Percentiles rank a stretch among this genome's conserved stretches.
These are phyloP conservation scores for bread wheat (Triticum aestivum) DNA, from an alignment of 176 grass and related monocot genomes.

Conservation along the genomic window DNA sequence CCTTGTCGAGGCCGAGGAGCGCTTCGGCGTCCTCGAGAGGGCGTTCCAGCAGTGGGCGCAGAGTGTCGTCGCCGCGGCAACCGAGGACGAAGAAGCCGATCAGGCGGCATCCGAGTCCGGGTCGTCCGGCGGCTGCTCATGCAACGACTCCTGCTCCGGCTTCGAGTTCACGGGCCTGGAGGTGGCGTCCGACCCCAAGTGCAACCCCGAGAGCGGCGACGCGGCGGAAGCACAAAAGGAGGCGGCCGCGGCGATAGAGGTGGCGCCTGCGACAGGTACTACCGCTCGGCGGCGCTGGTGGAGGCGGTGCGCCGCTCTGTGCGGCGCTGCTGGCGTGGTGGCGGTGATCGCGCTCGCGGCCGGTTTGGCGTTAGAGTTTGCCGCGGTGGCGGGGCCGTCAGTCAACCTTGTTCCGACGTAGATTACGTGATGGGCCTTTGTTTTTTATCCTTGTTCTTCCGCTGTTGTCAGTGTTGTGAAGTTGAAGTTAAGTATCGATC, in stretches of 20 bases:
- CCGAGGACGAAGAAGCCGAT: neutral
- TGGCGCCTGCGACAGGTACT: neutral
- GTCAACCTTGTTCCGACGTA: conserved; percentile 41
- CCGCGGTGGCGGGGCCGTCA: conserved; percentile 9
- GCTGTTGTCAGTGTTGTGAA: neutral
- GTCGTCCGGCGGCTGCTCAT: conserved; percentile 33
- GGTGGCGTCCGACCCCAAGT: neutral
- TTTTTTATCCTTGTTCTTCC: neutral
- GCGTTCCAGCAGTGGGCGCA: conserved; percentile 22
- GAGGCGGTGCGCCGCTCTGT: conserved; percentile 13
- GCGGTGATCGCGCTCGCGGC: conserved; percentile 6
- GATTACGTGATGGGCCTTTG: neutral
- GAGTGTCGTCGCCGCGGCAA: neutral
- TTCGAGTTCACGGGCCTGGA: neutral
- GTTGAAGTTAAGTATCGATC: neutral
- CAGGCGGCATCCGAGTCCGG: neutral
- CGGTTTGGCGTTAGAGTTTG: conserved; percentile 28
- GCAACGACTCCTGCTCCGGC: conserved; percentile 37
- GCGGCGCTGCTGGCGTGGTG: conserved; percentile 11
- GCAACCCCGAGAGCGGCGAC: neutral
- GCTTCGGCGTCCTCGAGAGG: conserved; percentile 29
- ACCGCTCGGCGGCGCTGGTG: neutral
- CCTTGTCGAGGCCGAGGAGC: conserved; percentile 18
- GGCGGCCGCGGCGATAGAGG: neutral
- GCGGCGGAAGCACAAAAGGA: neutral